Evolutionary conservation across 768 basidiomycete genomes (phyloP).

Genomic region (Kwoniella shandongensis): DNA sequence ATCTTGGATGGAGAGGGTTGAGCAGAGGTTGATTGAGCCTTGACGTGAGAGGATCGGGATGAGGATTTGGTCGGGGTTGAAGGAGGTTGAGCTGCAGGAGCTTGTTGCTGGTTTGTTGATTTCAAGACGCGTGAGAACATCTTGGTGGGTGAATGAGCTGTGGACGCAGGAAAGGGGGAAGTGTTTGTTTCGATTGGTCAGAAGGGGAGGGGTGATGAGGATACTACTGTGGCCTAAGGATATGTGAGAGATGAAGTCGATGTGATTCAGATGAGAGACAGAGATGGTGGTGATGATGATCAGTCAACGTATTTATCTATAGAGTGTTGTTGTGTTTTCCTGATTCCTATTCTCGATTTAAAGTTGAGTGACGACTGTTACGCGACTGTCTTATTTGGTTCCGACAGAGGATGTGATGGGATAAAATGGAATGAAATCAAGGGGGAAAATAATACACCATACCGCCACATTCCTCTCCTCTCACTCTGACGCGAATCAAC

Average conservation of each 20-base stretch:
- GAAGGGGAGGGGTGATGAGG: neutral
- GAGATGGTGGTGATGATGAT: neutral
- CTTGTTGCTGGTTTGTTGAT: slow-evolving; percentile 35
- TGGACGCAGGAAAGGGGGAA: neutral
- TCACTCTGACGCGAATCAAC: neutral
- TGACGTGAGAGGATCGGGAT: slow-evolving; percentile 26
- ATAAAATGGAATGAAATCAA: slow-evolving; percentile 12
- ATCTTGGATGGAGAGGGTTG: slow-evolving; percentile 48
- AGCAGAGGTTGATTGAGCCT: slow-evolving; percentile 26
- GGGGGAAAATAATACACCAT: neutral
- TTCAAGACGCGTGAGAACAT: slow-evolving; percentile 53
- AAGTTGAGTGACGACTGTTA: slow-evolving; percentile 10
- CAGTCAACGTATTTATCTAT: no score
- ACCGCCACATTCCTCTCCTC: neutral
- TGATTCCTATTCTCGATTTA: neutral
- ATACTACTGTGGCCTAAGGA: neutral
- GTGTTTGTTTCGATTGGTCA: neutral
- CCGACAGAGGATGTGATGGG: neutral
- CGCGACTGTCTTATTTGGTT: slow-evolving; percentile 22
- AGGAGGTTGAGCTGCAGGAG: slow-evolving; percentile 35
- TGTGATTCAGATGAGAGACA: neutral
- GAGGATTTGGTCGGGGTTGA: slow-evolving; percentile 38
- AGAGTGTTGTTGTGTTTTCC: slow-evolving; percentile 12
- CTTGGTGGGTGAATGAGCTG: slow-evolving; percentile 7
- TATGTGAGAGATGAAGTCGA: neutral